Evolutionary conservation across 768 basidiomycete genomes (phyloP).

Genomic region (Candolleomyces aberdarensis): DNA sequence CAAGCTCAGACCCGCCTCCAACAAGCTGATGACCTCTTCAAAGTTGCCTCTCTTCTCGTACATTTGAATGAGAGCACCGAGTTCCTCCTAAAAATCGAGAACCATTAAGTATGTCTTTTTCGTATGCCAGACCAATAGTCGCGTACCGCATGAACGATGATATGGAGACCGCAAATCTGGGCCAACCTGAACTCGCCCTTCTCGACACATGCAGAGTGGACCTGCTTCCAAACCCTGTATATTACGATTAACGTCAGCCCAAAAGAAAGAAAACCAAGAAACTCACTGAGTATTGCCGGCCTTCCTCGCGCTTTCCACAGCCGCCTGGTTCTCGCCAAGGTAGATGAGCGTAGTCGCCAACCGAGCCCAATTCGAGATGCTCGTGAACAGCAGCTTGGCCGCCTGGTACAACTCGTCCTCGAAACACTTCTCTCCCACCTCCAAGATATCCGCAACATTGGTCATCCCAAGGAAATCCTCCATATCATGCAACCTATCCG

Average conservation of each 20-base stretch:
- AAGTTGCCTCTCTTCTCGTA: slow-evolving; percentile 94
- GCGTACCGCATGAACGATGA: slow-evolving; percentile 85
- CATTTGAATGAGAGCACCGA: slow-evolving; percentile 66
- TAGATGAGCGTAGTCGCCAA: slow-evolving; percentile 98
- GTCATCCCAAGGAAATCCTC: slow-evolving; percentile 99
- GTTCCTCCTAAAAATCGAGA: slow-evolving; percentile 59
- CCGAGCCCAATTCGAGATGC: slow-evolving; percentile 98
- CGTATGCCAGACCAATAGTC: neutral
- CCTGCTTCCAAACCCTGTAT: slow-evolving; percentile 97
- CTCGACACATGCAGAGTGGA: slow-evolving; percentile 97
- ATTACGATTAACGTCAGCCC: slow-evolving; percentile 11
- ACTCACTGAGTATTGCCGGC: slow-evolving; percentile 91
- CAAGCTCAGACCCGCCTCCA: slow-evolving; percentile 94
- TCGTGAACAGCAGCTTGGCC: slow-evolving; percentile 90
- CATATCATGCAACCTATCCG: slow-evolving; percentile 96
- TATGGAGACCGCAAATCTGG: slow-evolving; percentile 98
- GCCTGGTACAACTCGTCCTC: slow-evolving; percentile 98
- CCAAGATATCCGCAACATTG: slow-evolving; percentile 94
- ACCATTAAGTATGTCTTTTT: too few relatives aligned
- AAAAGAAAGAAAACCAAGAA: neutral
- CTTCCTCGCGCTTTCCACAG: slow-evolving; percentile 98
- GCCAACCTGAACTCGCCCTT: slow-evolving; percentile 84
- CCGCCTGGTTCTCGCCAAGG: slow-evolving; percentile 95
- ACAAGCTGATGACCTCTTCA: slow-evolving; percentile 85
- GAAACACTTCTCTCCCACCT: slow-evolving; percentile 99